Evolutionary conservation across 177 flowering plant species (phyloP).

Genomic region (Vitis hybrid): DNA sequence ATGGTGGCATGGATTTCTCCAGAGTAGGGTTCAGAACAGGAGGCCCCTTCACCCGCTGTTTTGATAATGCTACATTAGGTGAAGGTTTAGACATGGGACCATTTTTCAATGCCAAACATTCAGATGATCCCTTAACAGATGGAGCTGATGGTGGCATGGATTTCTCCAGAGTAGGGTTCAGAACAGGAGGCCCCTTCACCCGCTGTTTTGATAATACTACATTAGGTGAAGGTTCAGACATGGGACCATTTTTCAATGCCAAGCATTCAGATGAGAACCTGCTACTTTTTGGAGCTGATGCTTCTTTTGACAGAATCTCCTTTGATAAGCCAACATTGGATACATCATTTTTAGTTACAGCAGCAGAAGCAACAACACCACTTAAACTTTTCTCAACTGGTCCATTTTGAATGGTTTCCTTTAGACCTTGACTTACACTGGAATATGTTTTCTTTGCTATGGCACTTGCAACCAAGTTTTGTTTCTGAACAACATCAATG

Average conservation of each 20-base stretch:
- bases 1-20: constrained; percentile 7
- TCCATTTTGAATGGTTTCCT: constrained; percentile 30
- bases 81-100: constrained; percentile 17
- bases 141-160: constrained; percentile 9
- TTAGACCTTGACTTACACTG: constrained; percentile 15
- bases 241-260: constrained; percentile 12
- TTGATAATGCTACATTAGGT: constrained; percentile 6
- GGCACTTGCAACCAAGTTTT: constrained; percentile 25
- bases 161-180: constrained; percentile 8
- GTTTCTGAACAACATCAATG: constrained; percentile 35
- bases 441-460: constrained; percentile 18
- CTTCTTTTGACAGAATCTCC: constrained; percentile 19
- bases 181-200: constrained; percentile 11
- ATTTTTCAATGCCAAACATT: constrained; percentile 3
- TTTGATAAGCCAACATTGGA: constrained; percentile 10
- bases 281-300: constrained; percentile 16
- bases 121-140: constrained; percentile 6
- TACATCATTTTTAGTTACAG: constrained; percentile 13
- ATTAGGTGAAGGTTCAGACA: constrained; percentile 11
- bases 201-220: constrained; percentile 8
- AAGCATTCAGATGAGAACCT: constrained; percentile 6
- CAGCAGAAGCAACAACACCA: constrained; percentile 19
- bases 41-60: constrained; percentile 13
- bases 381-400: constrained; percentile 19
- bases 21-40: constrained; percentile 5